Evolutionary conservation across 2,329 filamentous ascomycete genomes (phyloP), one percentile per base, ranked within the genome.

Genomic region (Escovopsis sp.): DNA sequence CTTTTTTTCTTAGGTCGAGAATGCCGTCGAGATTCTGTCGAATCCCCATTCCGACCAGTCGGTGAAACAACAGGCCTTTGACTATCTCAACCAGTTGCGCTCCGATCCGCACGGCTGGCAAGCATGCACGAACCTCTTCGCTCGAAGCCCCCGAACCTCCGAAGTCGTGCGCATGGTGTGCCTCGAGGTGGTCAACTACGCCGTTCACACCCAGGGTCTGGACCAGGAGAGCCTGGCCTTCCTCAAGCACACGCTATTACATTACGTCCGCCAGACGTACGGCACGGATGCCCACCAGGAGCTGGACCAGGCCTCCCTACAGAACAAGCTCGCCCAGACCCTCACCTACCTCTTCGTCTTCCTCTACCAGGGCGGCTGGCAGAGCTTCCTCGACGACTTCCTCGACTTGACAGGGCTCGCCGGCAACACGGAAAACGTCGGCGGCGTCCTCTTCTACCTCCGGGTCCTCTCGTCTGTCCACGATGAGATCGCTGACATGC

Each of bases 301-400:
- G 45, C 65, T 80, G 48, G 91, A 98, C 59, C 76, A 80, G 8
- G 61, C 77, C 23, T 75, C 76, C 50, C 80, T 98, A 36, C 89
- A 96, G 64, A 98, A 96, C 67, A 98, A 98, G 65, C 77, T 98
- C 51, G 88, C 89, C 38, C 91, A 98, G 65, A 94, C 88, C 11
- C 68, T 98, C 53, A 98, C 91, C 9, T 91, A 86, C 56, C 78
- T 98, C 40, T 98, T 98, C 61, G 82, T 86, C 33, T 77, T 80
- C 11, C 72, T 94, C 43, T 98, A 98, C 61, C 78, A 78, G 42
- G 77, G 82, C 42, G 82, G 83, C 33, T 98, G 91, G 91, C 75
- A 85, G 54, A 77, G 70, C 46, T 96, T 95, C 62, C 80, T 98
- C 58, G 85, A 94, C 55, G 91, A 98, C 58, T 84, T 96, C 52